phyloP scores from a whole-genome alignment of 805 yeast species.

The Starmerella davenportii region DNA sequence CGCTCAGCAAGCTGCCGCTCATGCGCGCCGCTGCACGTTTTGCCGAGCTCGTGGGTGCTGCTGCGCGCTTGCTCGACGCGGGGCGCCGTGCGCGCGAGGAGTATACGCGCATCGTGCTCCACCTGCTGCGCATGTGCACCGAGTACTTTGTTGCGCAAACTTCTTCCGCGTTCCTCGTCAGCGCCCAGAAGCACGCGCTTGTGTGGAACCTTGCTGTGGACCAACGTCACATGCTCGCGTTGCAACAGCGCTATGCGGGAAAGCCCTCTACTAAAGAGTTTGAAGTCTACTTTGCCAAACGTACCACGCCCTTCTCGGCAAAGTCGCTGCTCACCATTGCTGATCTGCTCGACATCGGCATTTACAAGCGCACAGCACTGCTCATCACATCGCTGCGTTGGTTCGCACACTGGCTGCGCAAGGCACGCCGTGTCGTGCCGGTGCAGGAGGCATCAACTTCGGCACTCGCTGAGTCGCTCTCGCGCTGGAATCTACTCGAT shows the following conservation, averaged over 20 bases:
- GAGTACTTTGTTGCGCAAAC: constrained; percentile 5
- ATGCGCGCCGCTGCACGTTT: constrained; percentile 31
- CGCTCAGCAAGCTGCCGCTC: constrained; percentile 20
- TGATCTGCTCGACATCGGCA: constrained; percentile 37
- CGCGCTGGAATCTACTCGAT: not conserved
- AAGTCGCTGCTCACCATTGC: constrained; percentile 24
- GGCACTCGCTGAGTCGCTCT: not conserved
- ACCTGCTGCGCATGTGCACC: constrained; percentile 14
- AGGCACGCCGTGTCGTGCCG: constrained; percentile 19
- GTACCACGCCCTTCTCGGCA: constrained; percentile 9
- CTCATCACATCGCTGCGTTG: constrained; percentile 39
- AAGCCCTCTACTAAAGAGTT: constrained; percentile 14
- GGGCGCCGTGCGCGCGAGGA: constrained; percentile 40
- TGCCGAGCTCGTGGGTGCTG: constrained; percentile 29
- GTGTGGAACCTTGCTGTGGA: constrained; percentile 1
- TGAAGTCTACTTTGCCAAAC: constrained; percentile 11
- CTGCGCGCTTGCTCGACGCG: constrained; percentile 40
- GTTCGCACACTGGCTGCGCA: constrained; percentile 44
- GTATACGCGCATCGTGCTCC: constrained; percentile 27
- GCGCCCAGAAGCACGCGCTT: not conserved
- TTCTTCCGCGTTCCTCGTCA: not conserved
- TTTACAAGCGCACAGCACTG: constrained; percentile 34
- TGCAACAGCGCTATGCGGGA: not conserved
- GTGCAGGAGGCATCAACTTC: not conserved
- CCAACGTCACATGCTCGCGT: not conserved